Base-by-base conservation (phyloP, 331 rosid genomes). In the Acacia concinna region DNA sequence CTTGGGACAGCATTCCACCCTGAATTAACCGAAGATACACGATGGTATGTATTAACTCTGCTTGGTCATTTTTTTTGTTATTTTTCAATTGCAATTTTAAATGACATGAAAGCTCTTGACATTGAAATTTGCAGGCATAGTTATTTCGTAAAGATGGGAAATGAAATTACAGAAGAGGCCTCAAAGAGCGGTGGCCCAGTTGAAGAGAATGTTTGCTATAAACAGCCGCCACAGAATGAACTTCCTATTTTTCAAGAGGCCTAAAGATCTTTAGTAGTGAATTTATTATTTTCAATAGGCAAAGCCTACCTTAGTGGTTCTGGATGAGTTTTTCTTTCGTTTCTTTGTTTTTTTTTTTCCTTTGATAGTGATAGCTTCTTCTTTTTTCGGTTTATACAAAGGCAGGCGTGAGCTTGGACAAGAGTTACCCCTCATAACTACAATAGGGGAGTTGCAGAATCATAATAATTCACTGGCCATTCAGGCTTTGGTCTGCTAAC, bases 1-100 rank as follows among this genome's bases (percentile, higher is more conserved):
- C 88, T 93, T 21, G 99, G 79, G 2, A 95, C 99, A 40, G 99
- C 98, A 71, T 95, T 95, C 75, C 99, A 95, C 85, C 99, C 99
- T 73, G 99, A 95, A 87, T 82, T 95, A 84, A 93, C 99, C 23
- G 91, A 98, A 40, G 99, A 95, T 77, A 87, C 90, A 68, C 86
- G 99, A 85, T 95, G 99, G 99, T 95, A 86, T 7, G n/a, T 68
- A 57, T 13, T 51, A 65, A 37, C 35, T 68, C n/a, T 66, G 76
- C 62, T 71, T 68, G 31, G 38, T 31, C 17, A 15, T 7, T 31
- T 62, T 10, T 62, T 28, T 4, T 62, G 5, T 62, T 32, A 8
- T 28, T 62, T 15, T 62, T 30, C 5, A 5, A 62, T 62, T 30
- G 11, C 68, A 62, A 31, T 49, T 70, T 75, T 63, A 12, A 32